Evolutionary conservation across 768 basidiomycete genomes (phyloP), one percentile per base, ranked within the genome.

Genomic region (Lentinula sp.): DNA sequence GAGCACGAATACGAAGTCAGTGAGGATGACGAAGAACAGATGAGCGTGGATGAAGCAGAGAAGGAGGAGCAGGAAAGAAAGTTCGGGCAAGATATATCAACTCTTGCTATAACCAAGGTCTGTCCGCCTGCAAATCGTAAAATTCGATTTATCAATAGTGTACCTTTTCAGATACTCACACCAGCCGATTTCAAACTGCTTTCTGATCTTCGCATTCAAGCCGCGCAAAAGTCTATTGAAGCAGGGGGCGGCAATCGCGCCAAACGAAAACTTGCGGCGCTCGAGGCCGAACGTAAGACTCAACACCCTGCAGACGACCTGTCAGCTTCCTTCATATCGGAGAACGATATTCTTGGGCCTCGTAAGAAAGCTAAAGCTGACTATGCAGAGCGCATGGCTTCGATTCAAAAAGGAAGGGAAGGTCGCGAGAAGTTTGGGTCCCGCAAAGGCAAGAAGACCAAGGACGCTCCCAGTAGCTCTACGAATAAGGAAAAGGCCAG

Each of bases 161-260:
- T 32, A 8, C 9, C n/a, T 45, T 11, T 39, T 23, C 65, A 97
- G 94, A 98, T 99, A 67, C 84, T 98, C 46, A 98, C 97, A 0
- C 97, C 97, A 0, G 95, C 95, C 34, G 97, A 99, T 72, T 99
- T 98, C 70, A 91, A 91, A 0, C 73, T 97, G 56, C 80, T 98
- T 57, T 91, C 92, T 68, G 93, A 97, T 66, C 85, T 98, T 18
- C 87, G 89, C 2, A 80, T 93, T 54, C 81, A 93, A 74, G 91
- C 88, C 0, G 91, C 91, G 16, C 76, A 80, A 15, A 81, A 85
- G 61, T 85, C 84, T 0, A 86, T 90, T 5, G 85, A 92, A 68
- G 73, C 73, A 23, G 85, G 86, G 2, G 88, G 87, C 4, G 88
- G 92, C 1, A 76, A 84, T 18, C 85, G 81, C 40, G 87, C 93